These are phyloP conservation scores for Sisymbrium altissimum DNA, from an alignment of 345 rosid genomes.

Conservation along the genomic window DNA sequence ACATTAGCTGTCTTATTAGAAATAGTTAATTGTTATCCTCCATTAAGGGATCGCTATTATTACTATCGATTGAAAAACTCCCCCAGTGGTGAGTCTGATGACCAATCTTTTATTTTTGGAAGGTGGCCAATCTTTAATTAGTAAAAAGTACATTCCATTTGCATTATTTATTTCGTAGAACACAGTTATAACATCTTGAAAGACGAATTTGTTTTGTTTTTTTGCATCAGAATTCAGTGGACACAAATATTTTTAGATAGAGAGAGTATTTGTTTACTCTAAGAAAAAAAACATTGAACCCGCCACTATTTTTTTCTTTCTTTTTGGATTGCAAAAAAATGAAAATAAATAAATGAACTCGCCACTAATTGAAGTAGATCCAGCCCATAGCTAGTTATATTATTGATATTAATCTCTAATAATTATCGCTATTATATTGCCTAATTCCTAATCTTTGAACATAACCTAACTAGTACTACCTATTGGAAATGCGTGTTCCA, in stretches of 20 bases:
- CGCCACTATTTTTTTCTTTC: background rate
- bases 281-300: background rate
- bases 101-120: background rate
- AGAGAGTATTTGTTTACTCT: background rate
- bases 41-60: background rate
- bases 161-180: background rate
- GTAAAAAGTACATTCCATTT: background rate
- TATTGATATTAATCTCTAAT: background rate
- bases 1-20: conserved; percentile 10
- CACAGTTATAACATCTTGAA: background rate
- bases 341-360: background rate
- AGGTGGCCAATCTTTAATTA: background rate
- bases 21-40: background rate
- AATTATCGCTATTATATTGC: no score
- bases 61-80: background rate
- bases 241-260: background rate
- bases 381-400: background rate
- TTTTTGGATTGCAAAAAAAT: background rate
- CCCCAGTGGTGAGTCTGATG: background rate
- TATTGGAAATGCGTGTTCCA: background rate
- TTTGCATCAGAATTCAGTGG: background rate
- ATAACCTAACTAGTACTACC: background rate
- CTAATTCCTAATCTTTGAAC: background rate
- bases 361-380: background rate
- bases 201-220: background rate